Conservation (phyloP, 495 filamentous ascomycete species). For the Viridothelium virens region DNA sequence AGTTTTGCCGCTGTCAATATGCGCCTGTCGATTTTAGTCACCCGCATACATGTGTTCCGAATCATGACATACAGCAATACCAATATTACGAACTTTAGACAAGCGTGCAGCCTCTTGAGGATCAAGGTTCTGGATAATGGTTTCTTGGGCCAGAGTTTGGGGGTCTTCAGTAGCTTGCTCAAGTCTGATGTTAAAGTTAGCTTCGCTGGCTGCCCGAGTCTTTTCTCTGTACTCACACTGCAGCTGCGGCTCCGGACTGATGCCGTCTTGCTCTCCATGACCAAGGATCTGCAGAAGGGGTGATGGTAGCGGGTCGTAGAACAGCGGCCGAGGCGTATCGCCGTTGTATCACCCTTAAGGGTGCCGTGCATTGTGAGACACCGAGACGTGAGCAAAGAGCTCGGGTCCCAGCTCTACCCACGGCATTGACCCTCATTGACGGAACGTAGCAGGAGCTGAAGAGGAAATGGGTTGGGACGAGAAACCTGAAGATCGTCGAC, state of each 20-base stretch:
- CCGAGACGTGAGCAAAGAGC: background rate
- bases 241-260: slow-evolving; percentile 28
- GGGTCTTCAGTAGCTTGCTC: slow-evolving; percentile 58
- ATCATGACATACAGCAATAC: slow-evolving; percentile 71
- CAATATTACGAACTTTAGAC: slow-evolving; percentile 83
- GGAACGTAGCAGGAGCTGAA: background rate
- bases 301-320: slow-evolving; percentile 4
- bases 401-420: background rate
- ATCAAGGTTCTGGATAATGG: slow-evolving; percentile 64
- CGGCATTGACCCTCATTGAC: slow-evolving; percentile 1
- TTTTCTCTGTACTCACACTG: slow-evolving; percentile 37
- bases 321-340: slow-evolving; percentile 2
- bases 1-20: slow-evolving; percentile 98
- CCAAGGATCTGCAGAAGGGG: background rate
- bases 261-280: slow-evolving; percentile 20
- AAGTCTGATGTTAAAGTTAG: slow-evolving; percentile 33
- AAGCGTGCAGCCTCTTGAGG: slow-evolving; percentile 70
- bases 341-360: background rate
- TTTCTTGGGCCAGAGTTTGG: slow-evolving; percentile 52
- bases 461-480: background rate
- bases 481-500: background rate
- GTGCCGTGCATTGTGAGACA: background rate
- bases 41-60: slow-evolving; percentile 14
- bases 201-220: background rate
- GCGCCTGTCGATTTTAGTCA: slow-evolving; percentile 54